Evolutionary conservation across 106 monocot genomes (phyloP).

Genomic region (Vanilla planifolia): DNA sequence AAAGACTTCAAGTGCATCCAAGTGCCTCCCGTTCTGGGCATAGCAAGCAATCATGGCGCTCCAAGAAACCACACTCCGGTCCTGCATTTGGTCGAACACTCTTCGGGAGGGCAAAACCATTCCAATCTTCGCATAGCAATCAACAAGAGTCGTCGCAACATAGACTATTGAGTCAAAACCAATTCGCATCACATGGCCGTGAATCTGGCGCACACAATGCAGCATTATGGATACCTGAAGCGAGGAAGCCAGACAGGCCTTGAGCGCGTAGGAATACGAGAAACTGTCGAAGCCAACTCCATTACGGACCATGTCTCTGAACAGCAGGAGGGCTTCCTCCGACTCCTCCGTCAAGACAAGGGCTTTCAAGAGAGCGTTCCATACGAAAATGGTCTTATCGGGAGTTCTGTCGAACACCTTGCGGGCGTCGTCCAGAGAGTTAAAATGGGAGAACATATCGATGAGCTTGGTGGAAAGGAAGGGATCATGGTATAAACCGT

Average conservation of each 20-base stretch:
- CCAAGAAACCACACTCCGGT: conserved; percentile 74
- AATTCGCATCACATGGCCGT: conserved; percentile 33
- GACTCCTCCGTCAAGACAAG: conserved; percentile 36
- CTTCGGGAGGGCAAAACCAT: conserved; percentile 17
- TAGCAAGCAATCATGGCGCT: conserved; percentile 87
- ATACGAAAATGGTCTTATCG: conserved; percentile 53
- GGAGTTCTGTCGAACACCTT: conserved; percentile 59
- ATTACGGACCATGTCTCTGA: conserved; percentile 32
- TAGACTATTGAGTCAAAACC: conserved; percentile 37
- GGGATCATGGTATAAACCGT: conserved; percentile 51
- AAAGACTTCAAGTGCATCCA: conserved; percentile 57
- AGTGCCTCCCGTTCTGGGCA: conserved; percentile 50
- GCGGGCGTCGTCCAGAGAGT: conserved; percentile 36
- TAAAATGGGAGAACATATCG: conserved; percentile 52
- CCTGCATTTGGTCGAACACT: conserved; percentile 55
- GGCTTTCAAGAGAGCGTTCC: conserved; percentile 66
- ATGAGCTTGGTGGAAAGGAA: conserved; percentile 78
- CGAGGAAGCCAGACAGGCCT: conserved; percentile 57
- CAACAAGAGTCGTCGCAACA: conserved; percentile 73
- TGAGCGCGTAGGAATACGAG: conserved; percentile 58
- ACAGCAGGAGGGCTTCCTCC: conserved; percentile 45
- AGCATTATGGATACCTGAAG: conserved; percentile 6
- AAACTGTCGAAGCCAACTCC: conserved; percentile 52
- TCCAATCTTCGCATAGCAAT: conserved; percentile 73
- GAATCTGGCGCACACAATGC: conserved; percentile 39